Evolutionary conservation across 768 basidiomycete genomes (phyloP).

Genomic region (Clavaria fumosa): DNA sequence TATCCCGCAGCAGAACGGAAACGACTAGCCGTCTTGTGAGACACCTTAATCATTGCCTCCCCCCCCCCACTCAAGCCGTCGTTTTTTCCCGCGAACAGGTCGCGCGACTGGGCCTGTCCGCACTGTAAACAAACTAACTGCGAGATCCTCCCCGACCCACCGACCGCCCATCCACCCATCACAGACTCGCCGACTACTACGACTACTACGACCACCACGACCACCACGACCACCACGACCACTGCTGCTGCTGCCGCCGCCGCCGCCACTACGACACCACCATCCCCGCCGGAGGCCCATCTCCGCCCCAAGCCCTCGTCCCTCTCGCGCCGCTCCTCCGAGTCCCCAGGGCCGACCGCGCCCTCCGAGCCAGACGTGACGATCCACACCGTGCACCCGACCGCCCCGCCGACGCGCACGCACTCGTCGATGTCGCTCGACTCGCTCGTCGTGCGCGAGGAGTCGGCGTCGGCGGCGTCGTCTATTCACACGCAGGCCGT

Average conservation of each 20-base stretch:
- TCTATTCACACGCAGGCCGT: background rate
- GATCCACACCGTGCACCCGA: background rate
- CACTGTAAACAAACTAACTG: conserved; percentile 55
- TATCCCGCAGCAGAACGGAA: conserved; percentile 60
- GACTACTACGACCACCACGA: background rate
- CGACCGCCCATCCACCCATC: conserved; percentile 8
- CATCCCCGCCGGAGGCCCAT: background rate
- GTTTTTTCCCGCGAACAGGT: conserved; percentile 28
- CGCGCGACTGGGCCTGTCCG: conserved; percentile 68
- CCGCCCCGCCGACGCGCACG: background rate
- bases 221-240: background rate
- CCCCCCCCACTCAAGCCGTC: conserved; percentile 7
- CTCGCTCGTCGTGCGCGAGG: too few relatives aligned
- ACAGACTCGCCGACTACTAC: conserved; percentile 2
- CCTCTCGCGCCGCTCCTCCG: background rate
- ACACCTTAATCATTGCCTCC: conserved; percentile 8
- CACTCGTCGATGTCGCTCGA: background rate
- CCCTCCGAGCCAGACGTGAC: background rate
- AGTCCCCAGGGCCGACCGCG: background rate
- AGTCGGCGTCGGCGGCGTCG: background rate
- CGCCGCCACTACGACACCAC: too few relatives aligned
- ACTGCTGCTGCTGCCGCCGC: too few relatives aligned
- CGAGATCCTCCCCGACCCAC: conserved; percentile 56
- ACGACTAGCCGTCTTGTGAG: conserved; percentile 63
- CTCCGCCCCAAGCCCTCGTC: background rate